A percentile compares a stretch with the other conserved stretches of the same genome.
Evolutionary conservation across 352 stramenopile species (phyloP).

Genomic region (Globisporangium heterothallicum): DNA sequence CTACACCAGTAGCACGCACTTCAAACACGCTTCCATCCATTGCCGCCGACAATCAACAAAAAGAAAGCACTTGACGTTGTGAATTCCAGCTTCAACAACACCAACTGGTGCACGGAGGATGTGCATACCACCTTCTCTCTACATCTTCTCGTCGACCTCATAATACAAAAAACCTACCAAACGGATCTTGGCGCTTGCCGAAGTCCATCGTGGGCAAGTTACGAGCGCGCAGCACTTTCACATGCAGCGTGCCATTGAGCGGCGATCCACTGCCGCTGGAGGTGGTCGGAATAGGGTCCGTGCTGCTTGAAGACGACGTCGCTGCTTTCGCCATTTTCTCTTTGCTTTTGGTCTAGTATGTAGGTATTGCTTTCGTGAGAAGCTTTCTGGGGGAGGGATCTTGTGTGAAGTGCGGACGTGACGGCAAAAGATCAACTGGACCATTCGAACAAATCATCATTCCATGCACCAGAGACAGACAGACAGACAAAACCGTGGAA

Average conservation of each 20-base stretch:
- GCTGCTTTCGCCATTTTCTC: not conserved
- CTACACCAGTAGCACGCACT: not conserved
- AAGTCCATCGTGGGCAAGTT: slow-evolving; percentile 76
- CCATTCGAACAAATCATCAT: not conserved
- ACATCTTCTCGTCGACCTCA: too few relatives aligned
- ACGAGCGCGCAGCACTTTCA: slow-evolving; percentile 53
- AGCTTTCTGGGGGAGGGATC: not conserved
- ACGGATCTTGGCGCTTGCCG: slow-evolving; percentile 73
- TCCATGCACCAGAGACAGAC: slow-evolving; percentile 13
- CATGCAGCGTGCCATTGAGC: slow-evolving; percentile 66
- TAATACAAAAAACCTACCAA: slow-evolving; percentile 38
- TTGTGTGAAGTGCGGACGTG: slow-evolving; percentile 1
- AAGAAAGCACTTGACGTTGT: slow-evolving; percentile 1
- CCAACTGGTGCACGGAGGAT: not conserved
- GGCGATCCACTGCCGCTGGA: not conserved
- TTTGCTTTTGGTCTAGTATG: not conserved
- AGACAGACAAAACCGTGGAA: not conserved
- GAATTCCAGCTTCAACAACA: not conserved
- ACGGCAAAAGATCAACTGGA: slow-evolving; percentile 14
- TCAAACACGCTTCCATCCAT: too few relatives aligned
- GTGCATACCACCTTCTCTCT: slow-evolving; percentile 1
- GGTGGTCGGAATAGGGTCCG: not conserved
- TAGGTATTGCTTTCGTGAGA: not conserved
- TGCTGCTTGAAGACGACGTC: not conserved
- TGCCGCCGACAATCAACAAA: slow-evolving; percentile 1